Conservation (phyloP, 345 rosid genomes). For the Corchorus olitorius region DNA sequence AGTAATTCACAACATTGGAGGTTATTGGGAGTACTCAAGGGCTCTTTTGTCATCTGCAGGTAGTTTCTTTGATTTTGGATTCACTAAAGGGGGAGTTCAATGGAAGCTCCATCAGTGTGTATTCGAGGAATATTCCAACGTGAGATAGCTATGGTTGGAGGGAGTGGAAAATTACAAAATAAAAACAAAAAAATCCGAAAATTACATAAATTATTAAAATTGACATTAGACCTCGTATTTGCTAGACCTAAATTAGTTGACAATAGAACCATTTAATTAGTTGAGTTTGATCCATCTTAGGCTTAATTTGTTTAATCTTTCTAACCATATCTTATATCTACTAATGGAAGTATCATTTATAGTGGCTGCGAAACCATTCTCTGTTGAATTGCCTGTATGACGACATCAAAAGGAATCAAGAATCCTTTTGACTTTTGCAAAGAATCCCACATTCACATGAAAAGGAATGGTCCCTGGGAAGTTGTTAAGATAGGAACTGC, state of each 20-base stretch:
- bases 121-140: conserved; percentile 29
- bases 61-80: conserved; percentile 26
- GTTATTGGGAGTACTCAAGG: conserved; percentile 35
- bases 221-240: too few relatives aligned
- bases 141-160: conserved; percentile 38
- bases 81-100: conserved; percentile 27
- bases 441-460: neutral
- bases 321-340: too few relatives aligned
- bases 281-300: too few relatives aligned
- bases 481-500: neutral
- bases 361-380: too few relatives aligned
- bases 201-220: too few relatives aligned
- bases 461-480: neutral
- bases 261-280: too few relatives aligned
- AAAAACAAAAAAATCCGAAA: too few relatives aligned
- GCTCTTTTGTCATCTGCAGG: conserved; percentile 21
- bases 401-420: too few relatives aligned
- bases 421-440: neutral
- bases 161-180: conserved; percentile 21
- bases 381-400: too few relatives aligned
- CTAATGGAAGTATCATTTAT: too few relatives aligned
- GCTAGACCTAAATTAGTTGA: too few relatives aligned
- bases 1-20: neutral
- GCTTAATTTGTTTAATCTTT: too few relatives aligned
- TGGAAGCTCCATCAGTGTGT: conserved; percentile 33